These are phyloP conservation scores for Fraxinus dipetala DNA, from an alignment of 305 asterid species.

Conservation along the genomic window DNA sequence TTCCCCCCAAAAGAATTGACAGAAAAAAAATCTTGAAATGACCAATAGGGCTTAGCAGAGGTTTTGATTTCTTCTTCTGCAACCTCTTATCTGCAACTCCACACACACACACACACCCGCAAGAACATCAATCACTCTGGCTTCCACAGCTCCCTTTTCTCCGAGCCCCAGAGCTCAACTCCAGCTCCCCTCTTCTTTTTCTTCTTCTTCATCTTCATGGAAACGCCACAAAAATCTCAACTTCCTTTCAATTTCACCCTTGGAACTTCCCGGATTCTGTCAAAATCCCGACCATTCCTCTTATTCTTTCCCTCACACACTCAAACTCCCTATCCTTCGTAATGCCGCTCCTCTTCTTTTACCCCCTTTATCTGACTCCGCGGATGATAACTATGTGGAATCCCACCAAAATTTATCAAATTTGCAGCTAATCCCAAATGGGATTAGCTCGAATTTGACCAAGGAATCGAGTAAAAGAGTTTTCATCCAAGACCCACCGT, in stretches of 20 bases:
- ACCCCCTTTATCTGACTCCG: conserved; percentile 53
- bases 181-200: conserved; percentile 14
- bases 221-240: conserved; percentile 31
- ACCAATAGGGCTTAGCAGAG: conserved; percentile 52
- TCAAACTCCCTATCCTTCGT: conserved; percentile 55
- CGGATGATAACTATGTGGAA: conserved; percentile 48
- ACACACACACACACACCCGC: background rate
- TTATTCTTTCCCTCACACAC: conserved; percentile 55
- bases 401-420: conserved; percentile 42
- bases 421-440: conserved; percentile 49
- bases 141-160: conserved; percentile 55
- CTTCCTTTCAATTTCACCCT: conserved; percentile 37
- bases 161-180: conserved; percentile 57
- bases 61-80: conserved; percentile 33
- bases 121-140: conserved; percentile 41
- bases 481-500: conserved; percentile 77
- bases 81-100: conserved; percentile 21
- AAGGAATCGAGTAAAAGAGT: conserved; percentile 41
- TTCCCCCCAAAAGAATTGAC: background rate
- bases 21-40: background rate
- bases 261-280: conserved; percentile 38
- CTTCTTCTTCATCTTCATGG: conserved; percentile 35
- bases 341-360: conserved; percentile 44
- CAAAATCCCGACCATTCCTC: conserved; percentile 35
- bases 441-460: conserved; percentile 28